Evolutionary conservation across 2,329 filamentous ascomycete species (phyloP), one percentile per base, ranked within the genome.

Genomic region (Penicillium sp.): DNA sequence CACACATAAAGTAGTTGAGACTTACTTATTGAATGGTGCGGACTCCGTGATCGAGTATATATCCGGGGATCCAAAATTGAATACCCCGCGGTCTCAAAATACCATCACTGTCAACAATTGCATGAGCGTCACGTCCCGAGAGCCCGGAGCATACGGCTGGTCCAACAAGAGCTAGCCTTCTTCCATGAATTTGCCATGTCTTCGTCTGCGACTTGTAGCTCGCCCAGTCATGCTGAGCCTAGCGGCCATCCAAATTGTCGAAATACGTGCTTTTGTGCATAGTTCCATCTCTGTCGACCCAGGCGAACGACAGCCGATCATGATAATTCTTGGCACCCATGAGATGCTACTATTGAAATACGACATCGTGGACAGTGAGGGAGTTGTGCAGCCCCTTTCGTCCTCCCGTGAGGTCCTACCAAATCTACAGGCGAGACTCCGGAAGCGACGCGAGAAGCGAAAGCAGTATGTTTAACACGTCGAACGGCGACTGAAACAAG

Each of bases 21-120:
- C 45, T 6, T 53, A 29, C 9, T 56, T 42, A 49, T 68, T 74
- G 55, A 74, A 71, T 1, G 67, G 61, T 1, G 72, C 66, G 3
- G 68, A 68, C 56, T 79, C 76, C n/a, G 74, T 71, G 42, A 80
- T 72, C n/a, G 70, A 66, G 63, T 80, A 79, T 47, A 79, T 76
- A 59, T 79, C 76, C 1, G 69, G 67, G 10, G 67, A 72, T 18
- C 77, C 77, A 48, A 79, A 79, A 79, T 24, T 76, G 72, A 50
- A 79, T 74, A 6, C 77, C 76, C 12, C 70, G 72, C 1, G 76
- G 76, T 54, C 79, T 79, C 18, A 79, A 63, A 1, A 78, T 75
- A 6, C 75, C 75, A 53, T 79, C 77, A 51, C 71, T 71, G 26
- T 13, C 23, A 41, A 18, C 44, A 31, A 31, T 15, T 31, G 6